phyloP scores from a whole-genome alignment of 2,329 filamentous ascomycete genomes.

The Coniochaeta ligniaria region DNA sequence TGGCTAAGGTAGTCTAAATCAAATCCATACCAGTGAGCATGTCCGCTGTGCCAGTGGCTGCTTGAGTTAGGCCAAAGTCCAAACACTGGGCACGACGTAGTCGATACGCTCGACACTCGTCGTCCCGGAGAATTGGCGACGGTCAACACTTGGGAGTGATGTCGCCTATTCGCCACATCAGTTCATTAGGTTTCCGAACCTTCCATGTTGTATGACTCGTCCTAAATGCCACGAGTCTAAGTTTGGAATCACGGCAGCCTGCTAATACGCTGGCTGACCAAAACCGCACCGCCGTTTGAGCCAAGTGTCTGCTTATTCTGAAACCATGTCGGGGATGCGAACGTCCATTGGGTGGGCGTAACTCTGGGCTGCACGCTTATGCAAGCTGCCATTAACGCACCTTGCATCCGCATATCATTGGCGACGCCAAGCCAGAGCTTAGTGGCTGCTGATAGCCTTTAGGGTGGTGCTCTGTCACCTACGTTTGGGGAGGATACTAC shows the following conservation, averaged over 20 bases:
- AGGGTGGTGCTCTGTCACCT: too few species aligned
- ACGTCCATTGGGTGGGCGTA: neutral
- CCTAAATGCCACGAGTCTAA: neutral
- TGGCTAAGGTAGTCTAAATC: too few species aligned
- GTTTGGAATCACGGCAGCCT: neutral
- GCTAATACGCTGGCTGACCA: neutral
- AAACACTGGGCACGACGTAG: too few species aligned
- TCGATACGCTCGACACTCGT: too few species aligned
- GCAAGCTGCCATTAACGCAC: neutral
- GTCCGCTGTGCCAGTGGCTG: too few species aligned
- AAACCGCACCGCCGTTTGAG: neutral
- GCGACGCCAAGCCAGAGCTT: neutral
- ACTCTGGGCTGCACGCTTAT: neutral
- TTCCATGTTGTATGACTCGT: neutral
- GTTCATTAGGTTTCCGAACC: too few species aligned
- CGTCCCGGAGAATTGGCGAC: too few species aligned
- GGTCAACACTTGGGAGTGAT: too few species aligned
- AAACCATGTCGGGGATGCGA: neutral
- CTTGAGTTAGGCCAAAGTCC: too few species aligned
- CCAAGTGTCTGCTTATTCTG: neutral
- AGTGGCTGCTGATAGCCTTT: neutral
- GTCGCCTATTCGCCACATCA: too few species aligned
- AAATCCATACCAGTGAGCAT: too few species aligned
- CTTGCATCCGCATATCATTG: neutral
- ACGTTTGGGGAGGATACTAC: too few species aligned